phyloP scores from a whole-genome alignment of 306 rosid genomes.

The Casuarina cunninghamiana region DNA sequence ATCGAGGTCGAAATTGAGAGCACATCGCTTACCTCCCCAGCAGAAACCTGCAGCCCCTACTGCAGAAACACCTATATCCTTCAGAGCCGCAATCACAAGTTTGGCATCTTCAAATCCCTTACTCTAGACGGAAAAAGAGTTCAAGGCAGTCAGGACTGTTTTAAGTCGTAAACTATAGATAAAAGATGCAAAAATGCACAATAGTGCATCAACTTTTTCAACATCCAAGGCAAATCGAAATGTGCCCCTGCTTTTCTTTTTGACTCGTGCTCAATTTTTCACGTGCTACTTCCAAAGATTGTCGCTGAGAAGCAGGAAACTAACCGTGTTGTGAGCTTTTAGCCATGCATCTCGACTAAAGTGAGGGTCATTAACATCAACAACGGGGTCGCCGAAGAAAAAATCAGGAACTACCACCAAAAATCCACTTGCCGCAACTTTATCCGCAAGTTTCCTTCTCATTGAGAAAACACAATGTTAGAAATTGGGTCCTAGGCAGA shows the following conservation, averaged over 20 bases:
- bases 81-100: conserved; percentile 48
- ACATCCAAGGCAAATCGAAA: background rate
- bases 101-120: conserved; percentile 52
- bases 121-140: conserved; percentile 33
- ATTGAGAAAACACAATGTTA: conserved; percentile 10
- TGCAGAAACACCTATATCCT: conserved; percentile 48
- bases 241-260: background rate
- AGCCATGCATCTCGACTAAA: conserved; percentile 31
- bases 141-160: background rate
- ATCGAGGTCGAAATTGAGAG: conserved; percentile 1
- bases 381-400: conserved; percentile 41
- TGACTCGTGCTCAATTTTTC: background rate
- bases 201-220: background rate
- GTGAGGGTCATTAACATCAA: conserved; percentile 30
- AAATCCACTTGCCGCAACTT: conserved; percentile 50
- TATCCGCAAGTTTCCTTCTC: conserved; percentile 63
- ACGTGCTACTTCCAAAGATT: background rate
- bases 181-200: conserved; percentile 1
- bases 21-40: conserved; percentile 55
- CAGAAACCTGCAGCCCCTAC: conserved; percentile 67
- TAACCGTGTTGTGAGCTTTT: conserved; percentile 45
- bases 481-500: background rate
- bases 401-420: conserved; percentile 69
- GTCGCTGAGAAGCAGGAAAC: conserved; percentile 11
- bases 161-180: background rate